phyloP scores from a whole-genome alignment of 2,329 filamentous ascomycete species.

The Talaromyces sp. region DNA sequence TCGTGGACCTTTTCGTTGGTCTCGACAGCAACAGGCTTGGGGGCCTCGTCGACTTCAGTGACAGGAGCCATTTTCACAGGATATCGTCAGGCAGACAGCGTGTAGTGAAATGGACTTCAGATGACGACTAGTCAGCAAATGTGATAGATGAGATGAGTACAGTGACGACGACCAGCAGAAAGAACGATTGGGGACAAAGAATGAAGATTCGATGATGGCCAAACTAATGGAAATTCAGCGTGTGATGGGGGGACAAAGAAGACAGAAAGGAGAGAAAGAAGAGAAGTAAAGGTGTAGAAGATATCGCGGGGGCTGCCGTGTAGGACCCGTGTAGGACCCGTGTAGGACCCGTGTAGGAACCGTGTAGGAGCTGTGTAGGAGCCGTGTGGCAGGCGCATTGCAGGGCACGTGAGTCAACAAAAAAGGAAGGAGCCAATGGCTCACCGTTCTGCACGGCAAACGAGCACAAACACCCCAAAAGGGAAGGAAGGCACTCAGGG shows the following conservation, averaged over 20 bases:
- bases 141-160: not conserved
- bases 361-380: too few relatives aligned
- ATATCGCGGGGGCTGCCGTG: not conserved
- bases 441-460: not conserved
- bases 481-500: not conserved
- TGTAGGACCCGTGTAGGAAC: not conserved
- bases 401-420: not conserved
- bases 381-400: not conserved
- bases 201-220: not conserved
- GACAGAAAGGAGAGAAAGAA: not conserved
- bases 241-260: not conserved
- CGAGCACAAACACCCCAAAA: not conserved
- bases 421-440: not conserved
- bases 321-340: not conserved
- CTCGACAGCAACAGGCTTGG: not conserved
- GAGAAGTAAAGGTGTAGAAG: not conserved
- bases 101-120: not conserved
- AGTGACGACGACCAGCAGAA: not conserved
- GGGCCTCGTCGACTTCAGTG: not conserved
- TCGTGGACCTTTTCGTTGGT: constrained; percentile 28
- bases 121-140: not conserved
- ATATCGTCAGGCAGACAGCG: not conserved
- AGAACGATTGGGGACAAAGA: not conserved
- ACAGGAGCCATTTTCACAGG: constrained; percentile 10
- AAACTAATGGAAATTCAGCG: not conserved